Base-by-base conservation (phyloP, 306 rosid genomes). In the Quercus dentata region DNA sequence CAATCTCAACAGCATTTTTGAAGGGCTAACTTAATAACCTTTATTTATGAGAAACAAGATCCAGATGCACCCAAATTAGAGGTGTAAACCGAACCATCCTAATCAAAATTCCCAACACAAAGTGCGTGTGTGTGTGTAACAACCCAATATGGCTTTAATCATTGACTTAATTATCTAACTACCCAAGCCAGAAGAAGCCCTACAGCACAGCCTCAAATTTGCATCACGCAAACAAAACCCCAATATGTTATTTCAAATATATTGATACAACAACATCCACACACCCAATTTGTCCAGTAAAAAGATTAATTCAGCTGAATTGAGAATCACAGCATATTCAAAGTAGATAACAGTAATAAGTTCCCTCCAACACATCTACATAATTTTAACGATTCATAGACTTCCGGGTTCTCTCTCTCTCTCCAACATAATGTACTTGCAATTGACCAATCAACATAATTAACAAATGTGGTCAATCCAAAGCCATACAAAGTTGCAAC, bases 211-310 rank as follows among this genome's bases (percentile, higher is more conserved):
- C 70, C 70, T 18, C 13, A 1, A 64, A 13, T 28, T 80, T 19
- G 54, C 61, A 49, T 58, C 21, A 56, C 10, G n/a, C 79, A 80
- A 80, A 33, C 54, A 6, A 12, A 38, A 70, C 25, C 51, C 54
- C 31, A 59, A 54, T 41, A 2, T 28, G 54, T 38, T 8, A 18
- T 57, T 67, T 20, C 17, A 11, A 28, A 3, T 46, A 71, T 21
- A 57, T 61, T 74, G 74, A 23, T 54, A 56, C 69, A 70, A 71
- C 63, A 31, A 81, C 25, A 69, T 59, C 51, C 73, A 30, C 31
- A 20, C 21, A 4, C 19, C n/a, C 35, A 81, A 38, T 49, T 49
- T 64, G 23, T 64, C 8, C 70, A 6, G 8, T 30, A 17, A 2
- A 64, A 30, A 38, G 52, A 51, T 20, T 52, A 56, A 38, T 14